A percentile compares a stretch with the other conserved stretches of the same genome.
Evolutionary conservation across 768 basidiomycete species (phyloP).

Genomic region (Lenzites betulinus): DNA sequence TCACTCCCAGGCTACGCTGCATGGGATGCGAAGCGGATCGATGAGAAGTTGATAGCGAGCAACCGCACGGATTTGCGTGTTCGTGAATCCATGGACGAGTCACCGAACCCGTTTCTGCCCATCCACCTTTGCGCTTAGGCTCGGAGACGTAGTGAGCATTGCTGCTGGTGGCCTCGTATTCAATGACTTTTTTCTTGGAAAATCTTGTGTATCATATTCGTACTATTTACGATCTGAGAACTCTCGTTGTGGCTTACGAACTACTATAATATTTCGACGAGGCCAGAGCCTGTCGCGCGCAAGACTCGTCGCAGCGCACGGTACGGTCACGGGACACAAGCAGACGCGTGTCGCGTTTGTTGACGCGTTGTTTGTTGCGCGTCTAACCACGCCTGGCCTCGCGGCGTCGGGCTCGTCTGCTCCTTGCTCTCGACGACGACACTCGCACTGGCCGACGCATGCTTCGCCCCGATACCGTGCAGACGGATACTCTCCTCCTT

Average conservation of each 20-base stretch:
- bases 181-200: no score
- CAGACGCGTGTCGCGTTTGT: not conserved
- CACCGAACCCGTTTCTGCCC: not conserved
- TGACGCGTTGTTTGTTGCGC: conserved; percentile 14
- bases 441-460: conserved; percentile 11
- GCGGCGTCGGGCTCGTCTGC: not conserved
- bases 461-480: not conserved
- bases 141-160: no score
- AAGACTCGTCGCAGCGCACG: no score
- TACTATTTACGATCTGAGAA: no score
- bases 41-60: not conserved
- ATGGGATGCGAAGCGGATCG: not conserved
- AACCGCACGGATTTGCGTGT: not conserved
- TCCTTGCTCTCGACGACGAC: conserved; percentile 22
- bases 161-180: no score
- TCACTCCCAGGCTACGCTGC: not conserved
- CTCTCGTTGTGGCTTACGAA: no score
- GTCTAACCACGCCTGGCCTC: not conserved
- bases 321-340: no score
- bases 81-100: not conserved
- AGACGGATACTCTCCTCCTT: not conserved
- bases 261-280: no score
- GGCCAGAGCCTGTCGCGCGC: no score
- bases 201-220: no score
- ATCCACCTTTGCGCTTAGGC: not conserved